These are phyloP conservation scores for Vachellia pachyceras DNA, from an alignment of 306 rosid genomes.

Conservation along the genomic window DNA sequence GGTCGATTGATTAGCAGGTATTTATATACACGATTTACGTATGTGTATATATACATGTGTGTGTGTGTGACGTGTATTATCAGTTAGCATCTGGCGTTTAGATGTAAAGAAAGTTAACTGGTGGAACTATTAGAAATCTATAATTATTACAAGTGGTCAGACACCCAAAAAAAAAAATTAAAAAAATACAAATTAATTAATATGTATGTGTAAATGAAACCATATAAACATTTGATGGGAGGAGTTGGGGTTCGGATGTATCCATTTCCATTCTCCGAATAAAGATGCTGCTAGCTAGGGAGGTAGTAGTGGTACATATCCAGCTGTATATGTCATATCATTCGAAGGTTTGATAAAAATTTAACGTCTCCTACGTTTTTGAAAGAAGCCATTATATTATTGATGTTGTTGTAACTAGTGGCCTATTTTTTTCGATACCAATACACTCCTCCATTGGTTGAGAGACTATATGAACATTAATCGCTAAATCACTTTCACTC, in stretches of 20 bases:
- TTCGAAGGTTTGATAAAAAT: neutral
- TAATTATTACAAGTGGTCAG: neutral
- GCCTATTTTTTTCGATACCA: no score
- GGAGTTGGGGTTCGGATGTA: neutral
- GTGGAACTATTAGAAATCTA: neutral
- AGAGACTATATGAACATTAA: neutral
- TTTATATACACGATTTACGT: neutral
- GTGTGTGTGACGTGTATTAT: neutral
- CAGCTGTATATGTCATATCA: neutral
- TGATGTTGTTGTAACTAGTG: no score
- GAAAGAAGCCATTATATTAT: no score
- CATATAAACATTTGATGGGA: neutral
- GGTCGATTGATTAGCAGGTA: neutral
- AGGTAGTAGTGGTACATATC: neutral
- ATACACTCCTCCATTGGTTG: neutral
- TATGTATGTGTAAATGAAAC: neutral
- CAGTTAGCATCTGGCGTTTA: neutral
- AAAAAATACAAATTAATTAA: neutral
- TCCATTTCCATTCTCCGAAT: neutral
- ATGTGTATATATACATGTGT: neutral
- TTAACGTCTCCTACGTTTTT: neutral
- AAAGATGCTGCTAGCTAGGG: neutral
- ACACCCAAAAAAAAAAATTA: neutral
- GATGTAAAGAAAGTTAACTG: neutral
- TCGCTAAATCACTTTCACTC: neutral